phyloP scores from a whole-genome alignment of 148 eudicot genomes.

The Selenicereus undatus region DNA sequence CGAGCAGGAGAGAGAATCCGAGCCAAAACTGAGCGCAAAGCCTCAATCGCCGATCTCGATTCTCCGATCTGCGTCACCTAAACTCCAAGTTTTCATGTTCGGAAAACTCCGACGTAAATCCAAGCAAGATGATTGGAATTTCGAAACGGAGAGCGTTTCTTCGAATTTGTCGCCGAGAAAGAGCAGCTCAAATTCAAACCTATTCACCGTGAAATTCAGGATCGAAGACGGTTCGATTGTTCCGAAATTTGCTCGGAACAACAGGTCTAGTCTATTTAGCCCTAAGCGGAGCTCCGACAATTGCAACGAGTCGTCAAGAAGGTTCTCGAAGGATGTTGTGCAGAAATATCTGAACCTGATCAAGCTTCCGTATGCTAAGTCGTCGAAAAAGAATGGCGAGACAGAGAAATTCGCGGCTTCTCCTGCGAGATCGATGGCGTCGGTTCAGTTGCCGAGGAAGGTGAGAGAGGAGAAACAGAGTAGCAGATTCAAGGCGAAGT shows the following conservation, averaged over 20 bases:
- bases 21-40: slow-evolving; percentile 17
- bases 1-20: slow-evolving; percentile 3
- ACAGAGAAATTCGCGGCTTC: slow-evolving; percentile 7
- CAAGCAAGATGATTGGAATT: background rate
- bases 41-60: slow-evolving; percentile 44
- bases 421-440: slow-evolving; percentile 23
- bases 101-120: slow-evolving; percentile 28
- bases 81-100: slow-evolving; percentile 38
- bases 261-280: slow-evolving; percentile 13
- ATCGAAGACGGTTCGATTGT: slow-evolving; percentile 36
- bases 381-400: slow-evolving; percentile 14
- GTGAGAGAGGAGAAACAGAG: slow-evolving; percentile 13
- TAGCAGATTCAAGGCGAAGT: slow-evolving; percentile 18
- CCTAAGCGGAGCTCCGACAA: slow-evolving; percentile 15
- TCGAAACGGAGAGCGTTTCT: slow-evolving; percentile 20
- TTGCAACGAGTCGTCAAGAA: slow-evolving; percentile 16
- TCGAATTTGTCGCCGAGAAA: slow-evolving; percentile 17
- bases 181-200: slow-evolving; percentile 5
- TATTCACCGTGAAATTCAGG: slow-evolving; percentile 32
- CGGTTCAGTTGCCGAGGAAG: slow-evolving; percentile 17
- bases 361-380: slow-evolving; percentile 26
- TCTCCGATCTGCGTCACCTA: slow-evolving; percentile 35
- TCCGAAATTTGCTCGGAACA: slow-evolving; percentile 23
- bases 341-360: slow-evolving; percentile 31
- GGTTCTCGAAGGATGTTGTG: slow-evolving; percentile 31